Conservation (phyloP, 2,329 filamentous ascomycete genomes). For the Aureobasidium leucospermi region DNA sequence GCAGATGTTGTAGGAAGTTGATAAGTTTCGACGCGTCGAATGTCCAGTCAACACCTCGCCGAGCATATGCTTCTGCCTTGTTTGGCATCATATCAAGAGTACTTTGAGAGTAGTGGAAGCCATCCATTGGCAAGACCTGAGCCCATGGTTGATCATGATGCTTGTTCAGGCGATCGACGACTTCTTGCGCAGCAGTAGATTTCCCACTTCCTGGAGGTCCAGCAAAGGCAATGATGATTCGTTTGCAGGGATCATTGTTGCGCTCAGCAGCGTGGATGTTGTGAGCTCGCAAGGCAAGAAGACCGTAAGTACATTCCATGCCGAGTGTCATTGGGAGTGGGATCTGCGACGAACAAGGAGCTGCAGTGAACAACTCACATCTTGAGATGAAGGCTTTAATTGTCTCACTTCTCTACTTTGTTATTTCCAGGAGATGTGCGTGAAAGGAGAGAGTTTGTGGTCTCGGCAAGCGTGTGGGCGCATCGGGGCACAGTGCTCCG, state of each 20-base stretch:
- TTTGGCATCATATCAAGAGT: constrained; percentile 28
- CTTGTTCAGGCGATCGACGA: not conserved
- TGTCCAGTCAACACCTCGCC: constrained; percentile 33
- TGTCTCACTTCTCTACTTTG: no score
- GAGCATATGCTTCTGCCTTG: constrained; percentile 27
- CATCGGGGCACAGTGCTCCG: constrained; percentile 1
- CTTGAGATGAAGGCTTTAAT: no score
- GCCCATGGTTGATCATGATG: not conserved
- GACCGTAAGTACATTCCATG: not conserved
- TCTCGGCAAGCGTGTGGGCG: not conserved
- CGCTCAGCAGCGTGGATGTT: not conserved
- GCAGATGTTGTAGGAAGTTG: constrained; percentile 23
- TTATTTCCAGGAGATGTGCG: no score
- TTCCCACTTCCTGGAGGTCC: constrained; percentile 15
- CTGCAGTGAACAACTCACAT: no score
- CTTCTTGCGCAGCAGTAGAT: not conserved
- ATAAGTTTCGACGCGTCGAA: constrained; percentile 29
- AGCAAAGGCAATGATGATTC: constrained; percentile 4
- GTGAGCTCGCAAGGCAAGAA: not conserved
- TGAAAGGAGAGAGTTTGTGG: not conserved
- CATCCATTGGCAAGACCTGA: constrained; percentile 24
- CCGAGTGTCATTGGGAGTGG: not conserved
- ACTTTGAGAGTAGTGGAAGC: constrained; percentile 30
- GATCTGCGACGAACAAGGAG: no score
- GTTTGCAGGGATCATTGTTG: not conserved